Evolutionary conservation across 257 asterid species (phyloP).

Genomic region (Jaltomata sinuosa): DNA sequence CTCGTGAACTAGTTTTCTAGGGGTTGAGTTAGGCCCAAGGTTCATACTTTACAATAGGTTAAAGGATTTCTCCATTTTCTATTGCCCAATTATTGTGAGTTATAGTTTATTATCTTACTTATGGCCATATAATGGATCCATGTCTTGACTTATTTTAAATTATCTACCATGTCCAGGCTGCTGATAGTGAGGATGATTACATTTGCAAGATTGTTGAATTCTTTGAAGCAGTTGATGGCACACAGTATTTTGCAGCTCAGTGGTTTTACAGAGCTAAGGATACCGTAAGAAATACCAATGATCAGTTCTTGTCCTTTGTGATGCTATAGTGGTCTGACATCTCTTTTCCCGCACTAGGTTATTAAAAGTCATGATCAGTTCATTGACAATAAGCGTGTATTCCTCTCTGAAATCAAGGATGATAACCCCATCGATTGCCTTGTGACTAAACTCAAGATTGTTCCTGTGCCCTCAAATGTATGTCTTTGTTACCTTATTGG

Average conservation of each 20-base stretch:
- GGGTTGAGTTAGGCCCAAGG: background rate
- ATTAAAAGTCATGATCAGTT: slow-evolving; percentile 13
- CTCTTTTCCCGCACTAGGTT: slow-evolving; percentile 8
- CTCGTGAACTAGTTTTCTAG: background rate
- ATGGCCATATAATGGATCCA: background rate
- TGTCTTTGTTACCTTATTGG: background rate
- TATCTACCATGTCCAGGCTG: slow-evolving; percentile 9
- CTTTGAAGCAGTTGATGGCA: slow-evolving; percentile 17
- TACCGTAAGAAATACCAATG: slow-evolving; percentile 23
- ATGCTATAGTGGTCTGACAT: background rate
- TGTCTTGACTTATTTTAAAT: background rate
- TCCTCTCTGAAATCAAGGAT: slow-evolving; percentile 30
- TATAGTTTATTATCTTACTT: background rate
- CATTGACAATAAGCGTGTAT: slow-evolving; percentile 19
- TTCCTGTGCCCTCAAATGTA: slow-evolving; percentile 15
- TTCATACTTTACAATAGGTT: background rate
- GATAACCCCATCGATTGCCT: slow-evolving; percentile 27
- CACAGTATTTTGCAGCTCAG: slow-evolving; percentile 17
- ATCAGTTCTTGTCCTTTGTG: background rate
- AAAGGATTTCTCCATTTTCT: background rate
- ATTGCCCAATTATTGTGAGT: background rate
- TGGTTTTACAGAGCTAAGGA: slow-evolving; percentile 39
- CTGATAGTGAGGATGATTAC: slow-evolving; percentile 17
- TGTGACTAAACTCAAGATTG: slow-evolving; percentile 5
- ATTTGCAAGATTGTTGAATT: slow-evolving; percentile 27